These are phyloP conservation scores for Coprinopsis strossmayeri DNA, from an alignment of 768 basidiomycete genomes.

Conservation along the genomic window DNA sequence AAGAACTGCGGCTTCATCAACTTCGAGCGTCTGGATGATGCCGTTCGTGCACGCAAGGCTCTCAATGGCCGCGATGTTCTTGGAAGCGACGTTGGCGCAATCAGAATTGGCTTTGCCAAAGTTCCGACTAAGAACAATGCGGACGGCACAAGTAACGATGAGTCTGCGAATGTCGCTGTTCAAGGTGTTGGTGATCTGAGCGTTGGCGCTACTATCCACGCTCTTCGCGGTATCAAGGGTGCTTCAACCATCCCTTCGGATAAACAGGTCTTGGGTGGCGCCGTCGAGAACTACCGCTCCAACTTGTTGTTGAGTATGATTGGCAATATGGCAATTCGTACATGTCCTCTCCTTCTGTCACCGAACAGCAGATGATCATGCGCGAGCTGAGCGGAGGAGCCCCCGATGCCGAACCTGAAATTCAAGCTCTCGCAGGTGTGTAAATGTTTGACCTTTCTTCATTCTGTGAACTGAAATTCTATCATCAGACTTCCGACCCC, in stretches of 20 bases:
- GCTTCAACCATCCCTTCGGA: constrained; percentile 88
- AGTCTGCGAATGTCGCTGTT: constrained; percentile 57
- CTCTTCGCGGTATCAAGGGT: constrained; percentile 84
- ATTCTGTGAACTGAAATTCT: not conserved
- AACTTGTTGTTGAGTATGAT: constrained; percentile 89
- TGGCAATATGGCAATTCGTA: constrained; percentile 63
- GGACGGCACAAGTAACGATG: constrained; percentile 56
- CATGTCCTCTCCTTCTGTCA: constrained; percentile 54
- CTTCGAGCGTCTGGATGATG: constrained; percentile 95
- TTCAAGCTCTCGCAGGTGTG: constrained; percentile 81
- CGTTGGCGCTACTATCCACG: constrained; percentile 84
- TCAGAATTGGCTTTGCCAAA: constrained; percentile 94
- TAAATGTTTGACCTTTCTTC: constrained; percentile 11
- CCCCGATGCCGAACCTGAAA: constrained; percentile 75
- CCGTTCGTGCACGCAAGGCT: constrained; percentile 91
- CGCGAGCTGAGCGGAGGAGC: constrained; percentile 79
- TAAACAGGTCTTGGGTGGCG: constrained; percentile 87
- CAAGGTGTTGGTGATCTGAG: constrained; percentile 82
- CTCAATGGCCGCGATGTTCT: constrained; percentile 94
- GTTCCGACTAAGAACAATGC: constrained; percentile 88
- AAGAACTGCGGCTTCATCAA: constrained; percentile 98
- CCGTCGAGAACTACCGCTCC: constrained; percentile 91
- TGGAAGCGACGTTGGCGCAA: constrained; percentile 93
- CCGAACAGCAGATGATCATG: constrained; percentile 97
- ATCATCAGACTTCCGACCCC: constrained; percentile 75